A percentile compares a stretch with the other conserved stretches of the same genome.
phyloP scores from a whole-genome alignment of 225 moss, liverwort and hornwort genomes.

The Pleurozium schreberi region DNA sequence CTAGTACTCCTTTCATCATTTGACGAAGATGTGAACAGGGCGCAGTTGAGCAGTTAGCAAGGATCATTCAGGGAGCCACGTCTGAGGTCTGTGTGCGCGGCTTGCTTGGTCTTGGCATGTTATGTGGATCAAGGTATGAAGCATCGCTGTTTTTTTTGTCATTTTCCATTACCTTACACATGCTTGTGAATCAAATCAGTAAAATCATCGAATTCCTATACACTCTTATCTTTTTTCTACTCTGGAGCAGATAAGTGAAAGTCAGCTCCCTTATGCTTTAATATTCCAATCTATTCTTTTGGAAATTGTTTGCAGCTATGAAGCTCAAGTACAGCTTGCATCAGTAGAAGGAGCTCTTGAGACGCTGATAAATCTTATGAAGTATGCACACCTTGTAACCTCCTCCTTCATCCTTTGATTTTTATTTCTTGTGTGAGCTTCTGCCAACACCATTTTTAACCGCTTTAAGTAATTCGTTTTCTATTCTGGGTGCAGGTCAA shows the following conservation, averaged over 20 bases:
- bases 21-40: constrained; percentile 25
- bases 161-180: neutral
- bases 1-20: neutral
- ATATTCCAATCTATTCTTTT: neutral
- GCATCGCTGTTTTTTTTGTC: neutral
- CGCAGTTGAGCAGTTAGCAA: constrained; percentile 42
- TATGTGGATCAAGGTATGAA: constrained; percentile 53
- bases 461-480: neutral
- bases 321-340: constrained; percentile 39
- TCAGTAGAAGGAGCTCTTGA: constrained; percentile 30
- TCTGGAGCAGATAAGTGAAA: neutral
- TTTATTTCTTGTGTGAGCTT: neutral
- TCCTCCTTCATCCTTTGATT: neutral
- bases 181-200: neutral
- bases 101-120: constrained; percentile 49
- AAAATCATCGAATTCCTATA: neutral
- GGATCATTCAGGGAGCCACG: constrained; percentile 30
- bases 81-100: constrained; percentile 42
- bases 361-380: constrained; percentile 34
- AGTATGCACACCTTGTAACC: constrained; percentile 11
- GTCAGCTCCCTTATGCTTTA: neutral
- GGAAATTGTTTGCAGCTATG: constrained; percentile 11
- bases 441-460: neutral
- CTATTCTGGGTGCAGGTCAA: constrained; percentile 26
- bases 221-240: neutral